Base-by-base conservation (phyloP, 352 stramenopile species). In the Elongisporangium anandrum region DNA sequence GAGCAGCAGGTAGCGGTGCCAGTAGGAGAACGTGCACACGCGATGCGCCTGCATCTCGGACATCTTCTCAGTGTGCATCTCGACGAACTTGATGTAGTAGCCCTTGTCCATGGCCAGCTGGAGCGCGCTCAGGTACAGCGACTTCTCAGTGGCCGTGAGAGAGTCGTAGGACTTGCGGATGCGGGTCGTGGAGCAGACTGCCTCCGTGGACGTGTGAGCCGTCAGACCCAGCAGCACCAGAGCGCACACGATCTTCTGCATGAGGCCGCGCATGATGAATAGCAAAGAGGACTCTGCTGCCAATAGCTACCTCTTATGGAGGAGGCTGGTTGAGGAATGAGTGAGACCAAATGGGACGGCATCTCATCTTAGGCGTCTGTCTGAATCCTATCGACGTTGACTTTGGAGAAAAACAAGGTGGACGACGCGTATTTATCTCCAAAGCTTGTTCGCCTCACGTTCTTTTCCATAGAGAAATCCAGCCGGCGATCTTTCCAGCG, bases 101-200 rank as follows among this genome's bases (percentile, higher is more conserved):
- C 85, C 85, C 48, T 88, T 66, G 56, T 96, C 83, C 87, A 95
- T 96, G 2, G 80, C 63, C 12, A 59, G 75, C 26, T 80, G 75
- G 49, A 96, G 68, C 17, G 87, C 87, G 12, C 77, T 74, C 29
- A 94, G 56, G 64, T 95, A 96, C 22, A 92, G 12, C 1, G 81
- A 66, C 59, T 92, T 92, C 60, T 96, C 85, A 4, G 64, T 24
- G 4, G 66, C 64, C 7, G 79, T 69, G 53, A 92, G 59, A 10
- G 61, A 50, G 3, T 94, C 81, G 85, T 85, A 96, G 16, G 87
- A 73, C 62, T 85, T 89, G 20, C 87, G 83, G 29, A 94, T 87
- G 16, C 87, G 85, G 0, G 75, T 53, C 0, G 69, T 70, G n/a
- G 73, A 80, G 13, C 19, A 52, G 2, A 17, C 34, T 17, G 34